These are phyloP conservation scores for Suillus luteus DNA, from an alignment of 768 basidiomycete species.

Conservation along the genomic window DNA sequence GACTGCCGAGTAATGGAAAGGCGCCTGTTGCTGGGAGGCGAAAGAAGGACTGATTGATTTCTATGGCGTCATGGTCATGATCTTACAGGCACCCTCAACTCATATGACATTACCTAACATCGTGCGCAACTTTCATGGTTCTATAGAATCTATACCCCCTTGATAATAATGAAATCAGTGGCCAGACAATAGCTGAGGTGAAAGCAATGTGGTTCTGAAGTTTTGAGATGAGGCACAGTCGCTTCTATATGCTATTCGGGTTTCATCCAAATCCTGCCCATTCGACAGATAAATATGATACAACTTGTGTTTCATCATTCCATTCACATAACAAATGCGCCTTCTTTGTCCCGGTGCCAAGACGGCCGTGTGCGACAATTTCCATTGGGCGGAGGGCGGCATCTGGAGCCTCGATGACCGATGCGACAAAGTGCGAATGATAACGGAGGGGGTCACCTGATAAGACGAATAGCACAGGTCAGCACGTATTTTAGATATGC, in stretches of 20 bases:
- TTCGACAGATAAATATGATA: constrained; percentile 79
- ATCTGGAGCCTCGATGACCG: constrained; percentile 67
- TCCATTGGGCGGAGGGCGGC: constrained; percentile 81
- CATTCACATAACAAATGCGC: constrained; percentile 89
- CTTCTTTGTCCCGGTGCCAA: constrained; percentile 98
- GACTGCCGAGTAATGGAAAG: constrained; percentile 12
- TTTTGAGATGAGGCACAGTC: background rate
- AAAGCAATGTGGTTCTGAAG: background rate
- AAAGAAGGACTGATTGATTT: constrained; percentile 46
- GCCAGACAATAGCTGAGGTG: background rate
- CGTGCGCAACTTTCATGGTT: background rate
- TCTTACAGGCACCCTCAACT: too few relatives aligned
- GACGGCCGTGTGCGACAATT: constrained; percentile 90
- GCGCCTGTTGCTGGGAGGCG: constrained; percentile 40
- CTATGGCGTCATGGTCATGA: background rate
- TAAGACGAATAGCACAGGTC: constrained; percentile 7
- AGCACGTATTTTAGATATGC: constrained; percentile 13
- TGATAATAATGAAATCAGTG: background rate
- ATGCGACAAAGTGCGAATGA: constrained; percentile 93
- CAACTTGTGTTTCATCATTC: constrained; percentile 69
- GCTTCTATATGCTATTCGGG: background rate
- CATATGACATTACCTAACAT: background rate
- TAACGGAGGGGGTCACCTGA: constrained; percentile 92
- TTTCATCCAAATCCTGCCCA: constrained; percentile 86
- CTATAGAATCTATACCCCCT: background rate